Base-by-base conservation (phyloP, 192 early-diverging fungal genomes). In the Rhizophagus clarus region DNA sequence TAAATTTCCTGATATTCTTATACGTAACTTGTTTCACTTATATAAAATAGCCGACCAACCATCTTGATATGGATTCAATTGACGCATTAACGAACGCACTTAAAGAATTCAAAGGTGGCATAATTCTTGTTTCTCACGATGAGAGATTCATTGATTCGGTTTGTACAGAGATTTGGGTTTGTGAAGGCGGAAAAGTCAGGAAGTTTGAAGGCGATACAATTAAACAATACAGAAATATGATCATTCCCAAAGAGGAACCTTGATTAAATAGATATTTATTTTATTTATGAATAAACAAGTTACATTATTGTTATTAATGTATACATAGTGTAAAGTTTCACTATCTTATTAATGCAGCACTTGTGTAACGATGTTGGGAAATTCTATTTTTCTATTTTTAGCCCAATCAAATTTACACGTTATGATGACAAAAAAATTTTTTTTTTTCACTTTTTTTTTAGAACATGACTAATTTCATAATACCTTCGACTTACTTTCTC, bases 121-220 rank as follows among this genome's bases (percentile, higher is more conserved):
- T 99, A 17, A 93, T 97, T 67, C 90, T 99, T 75, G 97, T 99
- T 61, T 95, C 94, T 74, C 98, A 99, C 92, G 97, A 99, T 87
- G 97, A 98, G 85, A 89, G 98, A 40, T 93, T 99, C 81, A 99
- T 99, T 71, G 90, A 90, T 81, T 86, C 89, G 15, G 92, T 95
- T n/a, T 93, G 93, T 86, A 91, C 87, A 22, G 94, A 96, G 79
- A 89, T 96, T 74, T 99, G 98, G 98, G 92, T 98, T 17, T 99
- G 98, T 84, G 91, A 94, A 37, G 88, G 89, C 68, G 91, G 94
- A 28, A 93, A 90, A 83, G 89, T 99, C 74, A 88, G 84, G 70
- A 92, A 93, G 81, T 99, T 98, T 86, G 88, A 90, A 42, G 96
- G 97, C 56, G 92, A 88, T 80, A 94, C 91, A 79, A 97, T 94